Evolutionary conservation across 2,329 filamentous ascomycete species (phyloP).

Genomic region (Nectriaceae sp.): DNA sequence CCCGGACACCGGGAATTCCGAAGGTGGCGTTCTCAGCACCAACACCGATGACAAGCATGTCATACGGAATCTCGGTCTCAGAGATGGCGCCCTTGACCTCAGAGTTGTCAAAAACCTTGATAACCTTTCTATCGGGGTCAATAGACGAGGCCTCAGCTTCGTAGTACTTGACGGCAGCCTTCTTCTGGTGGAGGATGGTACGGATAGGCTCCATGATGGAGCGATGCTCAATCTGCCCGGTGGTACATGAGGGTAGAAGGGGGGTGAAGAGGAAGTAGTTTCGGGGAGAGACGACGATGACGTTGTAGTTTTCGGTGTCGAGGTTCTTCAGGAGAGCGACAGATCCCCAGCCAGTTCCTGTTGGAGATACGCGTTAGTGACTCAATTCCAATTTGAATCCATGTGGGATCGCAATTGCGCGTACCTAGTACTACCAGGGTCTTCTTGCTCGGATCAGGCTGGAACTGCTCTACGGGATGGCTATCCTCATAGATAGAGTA

Average conservation of each 20-base stretch:
- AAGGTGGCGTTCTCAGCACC: constrained; percentile 99
- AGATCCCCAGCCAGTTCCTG: constrained; percentile 93
- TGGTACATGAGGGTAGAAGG: constrained; percentile 94
- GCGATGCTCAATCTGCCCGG: constrained; percentile 95
- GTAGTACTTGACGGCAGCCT: constrained; percentile 91
- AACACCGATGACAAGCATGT: constrained; percentile 97
- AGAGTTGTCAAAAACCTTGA: constrained; percentile 89
- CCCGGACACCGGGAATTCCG: constrained; percentile 91
- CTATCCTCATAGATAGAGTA: constrained; percentile 84
- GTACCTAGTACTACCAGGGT: constrained; percentile 93
- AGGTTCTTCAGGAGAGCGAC: constrained; percentile 98
- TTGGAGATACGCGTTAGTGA: constrained; percentile 24
- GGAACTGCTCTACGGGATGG: constrained; percentile 76
- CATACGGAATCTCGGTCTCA: constrained; percentile 90
- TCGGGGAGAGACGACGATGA: constrained; percentile 93
- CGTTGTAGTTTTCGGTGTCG: constrained; percentile 98
- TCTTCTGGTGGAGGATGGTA: constrained; percentile 94
- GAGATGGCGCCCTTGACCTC: constrained; percentile 83
- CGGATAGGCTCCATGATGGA: constrained; percentile 99
- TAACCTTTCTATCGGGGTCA: constrained; percentile 85
- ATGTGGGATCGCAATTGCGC: constrained; percentile 18
- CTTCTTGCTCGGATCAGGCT: constrained; percentile 88
- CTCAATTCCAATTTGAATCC: constrained; percentile 1
- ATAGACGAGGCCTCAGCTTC: constrained; percentile 97
- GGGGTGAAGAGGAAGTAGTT: constrained; percentile 99